Conservation (phyloP, 495 filamentous ascomycete species). For the Lasiosphaeriaceae sp. region DNA sequence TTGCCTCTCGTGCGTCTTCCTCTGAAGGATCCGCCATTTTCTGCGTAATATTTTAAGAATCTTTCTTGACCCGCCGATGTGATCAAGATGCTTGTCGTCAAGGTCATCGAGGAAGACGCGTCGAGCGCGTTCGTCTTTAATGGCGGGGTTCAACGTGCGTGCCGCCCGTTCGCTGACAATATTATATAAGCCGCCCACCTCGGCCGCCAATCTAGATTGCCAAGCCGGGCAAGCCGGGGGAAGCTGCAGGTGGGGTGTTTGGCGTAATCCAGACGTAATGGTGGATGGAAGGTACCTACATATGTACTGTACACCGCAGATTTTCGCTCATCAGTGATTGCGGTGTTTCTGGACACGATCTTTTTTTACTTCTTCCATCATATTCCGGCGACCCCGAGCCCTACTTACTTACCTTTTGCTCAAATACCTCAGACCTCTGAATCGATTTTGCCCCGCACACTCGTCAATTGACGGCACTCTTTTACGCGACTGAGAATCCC, state of each 20-base stretch:
- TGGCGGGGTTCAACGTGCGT: background rate
- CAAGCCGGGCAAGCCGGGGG: background rate
- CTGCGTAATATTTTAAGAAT: background rate
- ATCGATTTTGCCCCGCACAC: no score
- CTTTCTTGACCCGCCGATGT: background rate
- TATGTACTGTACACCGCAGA: no score
- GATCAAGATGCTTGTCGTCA: background rate
- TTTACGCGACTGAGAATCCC: no score
- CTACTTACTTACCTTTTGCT: no score
- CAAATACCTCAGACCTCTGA: no score
- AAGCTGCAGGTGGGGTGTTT: background rate
- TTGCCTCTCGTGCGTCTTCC: conserved; percentile 29
- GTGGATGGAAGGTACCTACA: background rate
- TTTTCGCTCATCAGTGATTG: conserved; percentile 2
- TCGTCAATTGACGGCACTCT: background rate
- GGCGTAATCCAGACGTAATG: background rate
- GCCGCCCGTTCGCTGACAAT: background rate
- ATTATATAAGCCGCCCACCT: background rate
- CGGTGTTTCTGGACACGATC: conserved; percentile 7
- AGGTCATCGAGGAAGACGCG: conserved; percentile 3
- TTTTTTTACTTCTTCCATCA: background rate
- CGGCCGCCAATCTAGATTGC: background rate
- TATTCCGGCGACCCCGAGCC: background rate
- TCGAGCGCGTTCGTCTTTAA: conserved; percentile 8
- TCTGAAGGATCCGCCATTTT: conserved; percentile 28